Base-by-base conservation (phyloP, 1,284 basidiomycete genomes). In the Pseudozyma tsukubaensis region DNA sequence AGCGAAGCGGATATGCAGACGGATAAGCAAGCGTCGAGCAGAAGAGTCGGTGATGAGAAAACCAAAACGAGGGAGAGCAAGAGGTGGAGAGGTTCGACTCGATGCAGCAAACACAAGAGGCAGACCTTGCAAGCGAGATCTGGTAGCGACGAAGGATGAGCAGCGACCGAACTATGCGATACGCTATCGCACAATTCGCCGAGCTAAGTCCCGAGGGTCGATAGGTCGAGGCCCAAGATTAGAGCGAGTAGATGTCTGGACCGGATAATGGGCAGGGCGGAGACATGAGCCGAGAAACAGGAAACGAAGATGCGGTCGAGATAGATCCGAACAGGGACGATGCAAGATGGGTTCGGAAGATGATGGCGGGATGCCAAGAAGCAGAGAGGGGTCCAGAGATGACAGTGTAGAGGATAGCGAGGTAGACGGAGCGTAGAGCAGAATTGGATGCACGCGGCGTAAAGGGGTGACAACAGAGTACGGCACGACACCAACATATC, bases 361-460 rank as follows among this genome's bases (percentile, higher is more conserved):
- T 50, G 29, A 45, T 35, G 37, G 49, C 34, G 40, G 34, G 48
- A 24, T 32, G 51, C 21, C 14, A 50, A 29, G 32, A 35, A 14
- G 19, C 21, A 24, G 34, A 24, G 29, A 42, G 19, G 47, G 49
- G 3, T 16, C n/a, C 5, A 19, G n/a, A 36, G 35, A 21, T 44
- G 36, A 32, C 19, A 48, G 45, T 21, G 16, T 50, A 32, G 42
- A 18, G 29, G 19, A 32, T 50, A 64, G 56, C 56, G 63, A 65
- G 63, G 24, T 59, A 52, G 53, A 59, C 21, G 52, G 53, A 56
- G 52, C 48, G 57, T 32, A 45, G 18, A 10, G 34, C 32, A 36
- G 35, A 56, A 6, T 6, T 43, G 34, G 35, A 45, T 55, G 51
- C 47, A 50, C 35, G 40, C 51, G 56, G 51, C 35, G 24, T 13